A percentile compares a stretch with the other conserved stretches of the same genome.
These are phyloP conservation scores for Mucor indicus DNA, from an alignment of 371 early-diverging fungal species.

Conservation along the genomic window DNA sequence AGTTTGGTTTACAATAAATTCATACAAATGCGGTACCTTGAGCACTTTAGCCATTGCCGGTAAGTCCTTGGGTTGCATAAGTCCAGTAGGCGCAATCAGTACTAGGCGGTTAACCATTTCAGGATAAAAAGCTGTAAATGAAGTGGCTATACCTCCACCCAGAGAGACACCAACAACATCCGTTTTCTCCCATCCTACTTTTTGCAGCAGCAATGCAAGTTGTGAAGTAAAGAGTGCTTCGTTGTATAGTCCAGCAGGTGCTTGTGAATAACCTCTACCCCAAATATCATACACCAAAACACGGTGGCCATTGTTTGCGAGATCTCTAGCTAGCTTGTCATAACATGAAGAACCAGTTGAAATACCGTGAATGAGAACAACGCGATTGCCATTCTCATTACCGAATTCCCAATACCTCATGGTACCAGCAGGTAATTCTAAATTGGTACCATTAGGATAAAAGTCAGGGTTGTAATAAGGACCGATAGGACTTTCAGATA, in stretches of 20 bases:
- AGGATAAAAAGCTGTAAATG: constrained; percentile 50
- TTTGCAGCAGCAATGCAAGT: constrained; percentile 41
- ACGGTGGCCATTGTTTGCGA: constrained; percentile 40
- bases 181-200: constrained; percentile 51
- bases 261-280: constrained; percentile 54
- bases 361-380: constrained; percentile 60
- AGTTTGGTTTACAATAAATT: constrained; percentile 14
- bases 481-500: constrained; percentile 22
- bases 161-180: constrained; percentile 50
- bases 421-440: constrained; percentile 42
- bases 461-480: constrained; percentile 31
- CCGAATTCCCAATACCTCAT: constrained; percentile 59
- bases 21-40: constrained; percentile 4
- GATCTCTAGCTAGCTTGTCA: constrained; percentile 23
- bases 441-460: constrained; percentile 34
- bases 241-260: constrained; percentile 42
- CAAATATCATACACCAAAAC: constrained; percentile 55
- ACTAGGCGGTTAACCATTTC: constrained; percentile 48
- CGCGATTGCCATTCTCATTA: constrained; percentile 42
- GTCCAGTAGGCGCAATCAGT: constrained; percentile 54
- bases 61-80: constrained; percentile 31
- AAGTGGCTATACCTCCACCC: constrained; percentile 52
- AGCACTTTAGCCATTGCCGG: constrained; percentile 29
- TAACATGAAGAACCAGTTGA: constrained; percentile 32
- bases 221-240: constrained; percentile 50